Base-by-base conservation (phyloP, 2,329 filamentous ascomycete species). In the Septoria linicola region DNA sequence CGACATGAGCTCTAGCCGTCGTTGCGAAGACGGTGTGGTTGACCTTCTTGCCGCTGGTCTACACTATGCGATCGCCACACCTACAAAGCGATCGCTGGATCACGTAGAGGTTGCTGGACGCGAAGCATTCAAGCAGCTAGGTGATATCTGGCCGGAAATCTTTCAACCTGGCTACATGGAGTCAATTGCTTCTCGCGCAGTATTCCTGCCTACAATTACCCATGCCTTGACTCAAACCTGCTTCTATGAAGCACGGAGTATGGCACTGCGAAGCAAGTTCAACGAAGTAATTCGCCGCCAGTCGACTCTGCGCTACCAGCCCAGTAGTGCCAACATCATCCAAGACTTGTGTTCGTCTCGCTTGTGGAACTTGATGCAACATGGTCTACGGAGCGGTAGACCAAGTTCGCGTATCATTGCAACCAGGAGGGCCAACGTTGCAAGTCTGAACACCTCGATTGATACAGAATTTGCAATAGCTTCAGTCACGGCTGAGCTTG, bases 91-190 rank as follows among this genome's bases (percentile, higher is more conserved):
- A 41, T 42, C 61, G 1, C 4, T 49, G 1, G 53, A 51, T 16
- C 63, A 63, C 7, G 36, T 70, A 6, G 68, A 64, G 19, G 37
- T 71, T 13, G 65, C 60, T 43, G 63, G 64, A 21, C 70, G 58
- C 19, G 67, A 67, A 11, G 67, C 67, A 8, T 56, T 62, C 17
- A 54, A 62, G 31, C 64, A 64, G 35, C 63, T 77, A 3, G 61
- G 67, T 31, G 63, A 69, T 31, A 44, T 74, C 4, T 68, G 67
- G 31, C 73, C 74, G 3, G 52, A 61, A 3, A 37, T 75, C 21
- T 77, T 70, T 68, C 67, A 65, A 40, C 67, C 68, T 5, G 68
- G 64, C 5, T 71, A 71, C 53, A 54, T 70, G 14, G 49, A 51
- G 14, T 68, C 71, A 31, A 8, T 61, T 4, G 47, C 53, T 4